Percentiles rank a stretch among this genome's conserved stretches.
Conservation (phyloP, 2,329 filamentous ascomycete genomes). For the Penicillium thymicola region DNA sequence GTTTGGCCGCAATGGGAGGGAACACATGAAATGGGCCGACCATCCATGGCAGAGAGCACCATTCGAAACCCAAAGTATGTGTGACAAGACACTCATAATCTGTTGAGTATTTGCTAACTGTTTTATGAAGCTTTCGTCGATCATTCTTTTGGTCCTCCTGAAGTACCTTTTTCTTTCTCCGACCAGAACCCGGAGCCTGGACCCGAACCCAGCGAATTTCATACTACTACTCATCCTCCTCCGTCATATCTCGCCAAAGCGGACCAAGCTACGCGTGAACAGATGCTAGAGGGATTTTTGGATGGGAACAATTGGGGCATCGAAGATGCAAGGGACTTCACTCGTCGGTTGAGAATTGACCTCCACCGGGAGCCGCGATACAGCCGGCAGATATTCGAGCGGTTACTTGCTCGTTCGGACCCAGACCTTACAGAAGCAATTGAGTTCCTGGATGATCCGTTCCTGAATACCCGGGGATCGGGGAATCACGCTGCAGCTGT, state of each 20-base stretch:
- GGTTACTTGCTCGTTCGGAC: conserved; percentile 24
- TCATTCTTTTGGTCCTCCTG: conserved; percentile 18
- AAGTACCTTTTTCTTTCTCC: conserved; percentile 20
- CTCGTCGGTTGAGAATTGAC: conserved; percentile 31
- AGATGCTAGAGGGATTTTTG: conserved; percentile 21
- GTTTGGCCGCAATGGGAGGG: conserved; percentile 41
- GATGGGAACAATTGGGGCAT: conserved; percentile 19
- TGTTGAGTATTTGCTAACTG: background rate
- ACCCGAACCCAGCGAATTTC: conserved; percentile 10
- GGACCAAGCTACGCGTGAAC: conserved; percentile 4
- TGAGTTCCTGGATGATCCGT: conserved; percentile 36
- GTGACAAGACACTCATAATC: background rate
- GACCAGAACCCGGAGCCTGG: conserved; percentile 15
- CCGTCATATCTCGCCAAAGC: background rate
- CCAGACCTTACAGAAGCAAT: conserved; percentile 23
- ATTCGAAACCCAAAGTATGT: conserved; percentile 25
- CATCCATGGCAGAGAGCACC: conserved; percentile 24
- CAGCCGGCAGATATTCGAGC: conserved; percentile 36
- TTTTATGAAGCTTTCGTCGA: conserved; percentile 16
- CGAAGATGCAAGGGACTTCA: conserved; percentile 28
- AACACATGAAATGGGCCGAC: conserved; percentile 38
- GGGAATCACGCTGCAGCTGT: conserved; percentile 35
- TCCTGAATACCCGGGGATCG: conserved; percentile 35
- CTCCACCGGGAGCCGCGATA: conserved; percentile 34
- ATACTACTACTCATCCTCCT: background rate